Evolutionary conservation across 139 green algal genomes (phyloP), one percentile per base, ranked within the genome.

Genomic region (Picochlorum sp.): DNA sequence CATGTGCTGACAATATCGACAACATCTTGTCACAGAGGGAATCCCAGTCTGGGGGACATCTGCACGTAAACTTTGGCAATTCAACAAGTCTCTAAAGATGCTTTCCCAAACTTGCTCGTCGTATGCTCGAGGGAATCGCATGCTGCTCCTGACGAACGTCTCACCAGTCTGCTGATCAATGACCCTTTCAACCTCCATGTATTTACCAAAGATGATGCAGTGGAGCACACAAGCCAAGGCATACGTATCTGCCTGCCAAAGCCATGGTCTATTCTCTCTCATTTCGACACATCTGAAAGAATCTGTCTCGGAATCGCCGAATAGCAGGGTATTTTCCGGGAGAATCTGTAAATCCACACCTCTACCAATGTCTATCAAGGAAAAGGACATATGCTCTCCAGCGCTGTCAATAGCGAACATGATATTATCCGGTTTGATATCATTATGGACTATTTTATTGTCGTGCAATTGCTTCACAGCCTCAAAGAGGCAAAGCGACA

Each of bases 391-490:
- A 2, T 23, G 63, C 21, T 57, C 49, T 6, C 60, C 54, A 37
- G 66, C 62, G 6, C 65, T 63, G 21, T 21, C 38, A 47, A 38
- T 23, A 28, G 4, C 6, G 30, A 89, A 63, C 61, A 81, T 57
- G 54, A 81, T 45, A 62, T 81, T 81, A 65, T 81, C 75, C 6
- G 75, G 75, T 61, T 81, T 81, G 49, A 81, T 73, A 62, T 81
- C 75, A 20, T 58, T 59, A 62, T 81, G 75, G 24, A 81, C 15
- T 49, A 81, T 44, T 15, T 44, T 49, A 3, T 69, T 47, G 30
- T 45, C 62, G 34, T 50, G 49, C 24, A 69, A 30, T 44, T 63
- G n/a, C 15, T 13, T 45, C 32, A 66, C n/a, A 56, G 23, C 23
- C n/a, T 57, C 11, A 38, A 66, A 24, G 10, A 66, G 34, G 14